phyloP scores from a whole-genome alignment of 2,329 filamentous ascomycete genomes.

The Ophiostoma piceae region DNA sequence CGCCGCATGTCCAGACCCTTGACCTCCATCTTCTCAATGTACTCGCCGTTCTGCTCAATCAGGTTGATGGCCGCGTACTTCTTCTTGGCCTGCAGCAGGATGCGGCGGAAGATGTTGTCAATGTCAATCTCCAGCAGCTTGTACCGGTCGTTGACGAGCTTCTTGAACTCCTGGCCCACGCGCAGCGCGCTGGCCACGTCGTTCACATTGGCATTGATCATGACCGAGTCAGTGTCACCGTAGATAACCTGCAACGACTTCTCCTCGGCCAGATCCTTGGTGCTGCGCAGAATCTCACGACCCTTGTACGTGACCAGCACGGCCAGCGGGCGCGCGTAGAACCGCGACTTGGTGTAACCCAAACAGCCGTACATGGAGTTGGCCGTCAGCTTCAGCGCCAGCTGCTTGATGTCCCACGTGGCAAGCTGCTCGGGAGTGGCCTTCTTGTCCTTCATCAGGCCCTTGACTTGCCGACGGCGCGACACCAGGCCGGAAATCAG shows the following conservation, averaged over 20 bases:
- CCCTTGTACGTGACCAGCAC: constrained; percentile 97
- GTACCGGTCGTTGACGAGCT: constrained; percentile 89
- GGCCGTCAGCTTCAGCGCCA: constrained; percentile 92
- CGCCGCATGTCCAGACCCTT: constrained; percentile 98
- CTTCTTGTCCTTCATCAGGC: constrained; percentile 88
- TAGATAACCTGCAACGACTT: constrained; percentile 94
- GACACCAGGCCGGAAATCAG: constrained; percentile 90
- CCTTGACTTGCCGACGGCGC: constrained; percentile 87
- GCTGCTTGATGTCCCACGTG: constrained; percentile 96
- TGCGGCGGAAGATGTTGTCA: constrained; percentile 90
- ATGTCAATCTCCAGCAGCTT: constrained; percentile 94
- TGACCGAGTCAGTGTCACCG: constrained; percentile 97
- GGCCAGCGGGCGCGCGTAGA: constrained; percentile 90
- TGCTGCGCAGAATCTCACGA: constrained; percentile 92
- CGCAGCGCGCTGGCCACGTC: constrained; percentile 85
- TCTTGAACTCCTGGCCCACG: constrained; percentile 92
- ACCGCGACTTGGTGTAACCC: constrained; percentile 93
- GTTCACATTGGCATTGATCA: constrained; percentile 99
- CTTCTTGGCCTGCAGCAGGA: constrained; percentile 95
- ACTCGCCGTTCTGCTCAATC: constrained; percentile 74
- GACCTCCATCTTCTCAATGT: constrained; percentile 89
- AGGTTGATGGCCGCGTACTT: constrained; percentile 98
- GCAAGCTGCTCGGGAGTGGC: constrained; percentile 82
- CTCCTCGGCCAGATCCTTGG: constrained; percentile 90
- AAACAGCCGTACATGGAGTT: constrained; percentile 99